Conservation (phyloP, 148 eudicot species). For the Camellia japonica region DNA sequence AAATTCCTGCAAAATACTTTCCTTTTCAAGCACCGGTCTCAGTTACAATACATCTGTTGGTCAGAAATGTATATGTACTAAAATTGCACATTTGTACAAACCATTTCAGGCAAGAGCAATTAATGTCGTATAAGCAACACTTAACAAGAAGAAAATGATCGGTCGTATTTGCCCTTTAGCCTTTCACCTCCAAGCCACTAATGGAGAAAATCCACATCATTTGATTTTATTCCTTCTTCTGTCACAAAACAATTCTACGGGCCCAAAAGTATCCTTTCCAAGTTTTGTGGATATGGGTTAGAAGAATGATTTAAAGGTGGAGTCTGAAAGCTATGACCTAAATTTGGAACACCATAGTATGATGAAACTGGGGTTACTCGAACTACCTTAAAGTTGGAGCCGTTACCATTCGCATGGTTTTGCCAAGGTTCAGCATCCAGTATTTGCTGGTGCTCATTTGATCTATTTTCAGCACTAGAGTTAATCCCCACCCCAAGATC, state of each 20-base stretch:
- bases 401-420: constrained; percentile 33
- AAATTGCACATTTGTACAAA: constrained; percentile 11
- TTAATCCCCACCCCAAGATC: constrained; percentile 20
- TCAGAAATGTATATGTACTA: background rate
- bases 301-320: constrained; percentile 56
- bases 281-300: constrained; percentile 59
- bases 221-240: background rate
- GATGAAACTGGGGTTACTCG: constrained; percentile 40
- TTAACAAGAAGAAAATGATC: background rate
- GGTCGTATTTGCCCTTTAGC: background rate
- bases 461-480: constrained; percentile 32
- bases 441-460: constrained; percentile 31
- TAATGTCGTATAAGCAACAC: constrained; percentile 1
- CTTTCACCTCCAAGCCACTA: no score
- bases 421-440: constrained; percentile 30
- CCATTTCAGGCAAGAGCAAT: background rate
- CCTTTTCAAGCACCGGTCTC: constrained; percentile 1
- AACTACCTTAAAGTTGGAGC: constrained; percentile 36
- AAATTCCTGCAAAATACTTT: background rate
- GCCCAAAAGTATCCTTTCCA: constrained; percentile 31
- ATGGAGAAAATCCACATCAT: background rate
- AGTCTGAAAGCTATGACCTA: constrained; percentile 48
- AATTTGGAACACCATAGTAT: constrained; percentile 57
- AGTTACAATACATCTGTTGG: background rate
- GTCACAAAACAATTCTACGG: constrained; percentile 9